A percentile compares a stretch with the other conserved stretches of the same genome.
These are phyloP conservation scores for Exophiala phaeomuriformis DNA, from an alignment of 2,329 filamentous ascomycete genomes.

Conservation along the genomic window DNA sequence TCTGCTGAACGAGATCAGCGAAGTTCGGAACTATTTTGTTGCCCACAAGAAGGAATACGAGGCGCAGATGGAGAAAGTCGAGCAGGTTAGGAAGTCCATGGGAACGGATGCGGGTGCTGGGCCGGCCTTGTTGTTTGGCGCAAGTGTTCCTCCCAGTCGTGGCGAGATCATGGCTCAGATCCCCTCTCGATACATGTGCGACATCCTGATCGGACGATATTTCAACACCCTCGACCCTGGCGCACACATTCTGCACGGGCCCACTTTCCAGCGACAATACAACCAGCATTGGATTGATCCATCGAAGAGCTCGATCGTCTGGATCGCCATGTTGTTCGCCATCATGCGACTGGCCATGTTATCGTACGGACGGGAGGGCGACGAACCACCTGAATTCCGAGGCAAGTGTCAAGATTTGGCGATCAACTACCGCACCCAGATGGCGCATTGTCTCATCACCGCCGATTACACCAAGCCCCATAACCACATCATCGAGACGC, in stretches of 20 bases:
- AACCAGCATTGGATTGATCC: conserved; percentile 56
- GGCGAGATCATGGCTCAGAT: conserved; percentile 71
- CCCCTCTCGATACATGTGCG: conserved; percentile 72
- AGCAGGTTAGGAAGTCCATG: conserved; percentile 56
- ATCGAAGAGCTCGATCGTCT: conserved; percentile 50
- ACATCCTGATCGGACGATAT: conserved; percentile 78
- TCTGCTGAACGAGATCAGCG: conserved; percentile 73
- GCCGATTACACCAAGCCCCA: conserved; percentile 59
- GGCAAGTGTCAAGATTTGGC: conserved; percentile 47
- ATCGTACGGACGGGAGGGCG: conserved; percentile 54
- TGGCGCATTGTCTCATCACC: conserved; percentile 56
- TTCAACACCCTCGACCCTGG: conserved; percentile 73
- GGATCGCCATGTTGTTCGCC: conserved; percentile 56
- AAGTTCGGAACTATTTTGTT: conserved; percentile 86
- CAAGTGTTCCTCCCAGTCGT: conserved; percentile 60
- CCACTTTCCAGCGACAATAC: conserved; percentile 71
- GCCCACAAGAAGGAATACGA: conserved; percentile 85
- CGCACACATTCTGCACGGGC: conserved; percentile 68
- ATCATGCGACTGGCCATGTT: conserved; percentile 60
- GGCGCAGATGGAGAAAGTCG: conserved; percentile 68
- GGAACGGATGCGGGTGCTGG: conserved; percentile 52
- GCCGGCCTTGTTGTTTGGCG: conserved; percentile 71
- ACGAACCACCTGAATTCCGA: conserved; percentile 57
- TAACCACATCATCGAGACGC: conserved; percentile 53
- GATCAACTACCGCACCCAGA: conserved; percentile 44